Evolutionary conservation across 495 filamentous ascomycete genomes (phyloP), one percentile per base, ranked within the genome.

Genomic region (Echria macrotheca): DNA sequence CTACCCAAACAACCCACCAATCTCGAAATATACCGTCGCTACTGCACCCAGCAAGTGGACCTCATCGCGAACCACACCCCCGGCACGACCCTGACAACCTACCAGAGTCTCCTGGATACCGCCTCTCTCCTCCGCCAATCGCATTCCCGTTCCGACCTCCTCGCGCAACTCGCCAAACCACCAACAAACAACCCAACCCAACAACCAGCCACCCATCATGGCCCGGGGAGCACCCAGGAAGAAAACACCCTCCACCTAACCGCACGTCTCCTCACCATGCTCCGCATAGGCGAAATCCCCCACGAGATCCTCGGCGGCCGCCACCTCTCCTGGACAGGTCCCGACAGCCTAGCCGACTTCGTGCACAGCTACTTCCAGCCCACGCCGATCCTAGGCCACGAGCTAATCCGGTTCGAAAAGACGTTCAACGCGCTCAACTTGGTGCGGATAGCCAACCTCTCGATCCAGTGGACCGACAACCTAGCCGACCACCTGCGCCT

Each of bases 401-500:
- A 57, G 15, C 5, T 23, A 10, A 25, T 52, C 9, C 59, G 56
- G 23, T 32, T 60, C 0, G 54, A 51, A 26, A 52, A 33, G 9
- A 29, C 53, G 23, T 60, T 60, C 46, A 55, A 51, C 4, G 57
- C 54, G 0, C 18, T 12, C 0, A 63, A 44, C 28, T 14, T 51
- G 1, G 4, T 29, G 12, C 25, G 31, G 9, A 69, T 76, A 22
- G 70, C 58, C 5, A 69, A 67, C 3, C 55, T 75, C 15, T 38
- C 63, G 19, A 54, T 79, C 12, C 35, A 43, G 26, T 71, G 61
- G 57, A 79, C 72, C 9, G 52, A 64, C 48, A 75, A 77, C 44
- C 46, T 77, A 0, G 60, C 62, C 5, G 69, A 78, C 44, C 74
- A 78, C 50, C 61, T 79, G 5, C 63, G 54, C 0, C 43, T 76